Percentiles rank a stretch among this genome's conserved stretches.
Evolutionary conservation across 176 grass and related monocot species (phyloP).

Genomic region (Melocanna baccifera): DNA sequence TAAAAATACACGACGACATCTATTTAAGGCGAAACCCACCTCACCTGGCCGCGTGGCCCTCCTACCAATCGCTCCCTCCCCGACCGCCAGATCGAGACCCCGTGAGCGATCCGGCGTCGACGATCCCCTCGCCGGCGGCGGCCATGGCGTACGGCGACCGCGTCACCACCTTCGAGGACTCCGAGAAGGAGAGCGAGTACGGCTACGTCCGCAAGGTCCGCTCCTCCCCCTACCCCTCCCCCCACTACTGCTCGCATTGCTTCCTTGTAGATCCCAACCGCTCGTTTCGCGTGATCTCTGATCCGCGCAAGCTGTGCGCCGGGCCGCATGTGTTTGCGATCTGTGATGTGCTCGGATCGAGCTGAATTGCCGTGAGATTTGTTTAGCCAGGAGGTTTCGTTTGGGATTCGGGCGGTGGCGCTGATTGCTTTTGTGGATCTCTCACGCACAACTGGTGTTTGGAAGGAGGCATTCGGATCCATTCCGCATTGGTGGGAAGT

Average conservation of each 20-base stretch:
- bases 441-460: not conserved
- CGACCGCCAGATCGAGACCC: constrained; percentile 35
- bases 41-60: constrained; percentile 36
- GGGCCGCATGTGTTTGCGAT: not conserved
- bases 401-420: constrained; percentile 8
- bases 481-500: not conserved
- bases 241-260: not conserved
- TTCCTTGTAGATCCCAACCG: constrained; percentile 24
- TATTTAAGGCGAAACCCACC: constrained; percentile 30
- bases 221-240: not conserved
- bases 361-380: constrained; percentile 28
- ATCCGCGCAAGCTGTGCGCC: not conserved
- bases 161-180: constrained; percentile 82
- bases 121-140: constrained; percentile 19
- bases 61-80: constrained; percentile 18
- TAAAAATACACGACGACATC: constrained; percentile 12
- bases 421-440: constrained; percentile 13
- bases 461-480: not conserved
- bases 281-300: constrained; percentile 31
- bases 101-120: constrained; percentile 29
- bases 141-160: constrained; percentile 73
- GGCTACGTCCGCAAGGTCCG: constrained; percentile 89
- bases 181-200: constrained; percentile 96
- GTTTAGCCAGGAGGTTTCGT: not conserved
- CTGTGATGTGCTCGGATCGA: constrained; percentile 1